Conservation (phyloP, 2,329 filamentous ascomycete species). For the Cercospora zeae-maydis region DNA sequence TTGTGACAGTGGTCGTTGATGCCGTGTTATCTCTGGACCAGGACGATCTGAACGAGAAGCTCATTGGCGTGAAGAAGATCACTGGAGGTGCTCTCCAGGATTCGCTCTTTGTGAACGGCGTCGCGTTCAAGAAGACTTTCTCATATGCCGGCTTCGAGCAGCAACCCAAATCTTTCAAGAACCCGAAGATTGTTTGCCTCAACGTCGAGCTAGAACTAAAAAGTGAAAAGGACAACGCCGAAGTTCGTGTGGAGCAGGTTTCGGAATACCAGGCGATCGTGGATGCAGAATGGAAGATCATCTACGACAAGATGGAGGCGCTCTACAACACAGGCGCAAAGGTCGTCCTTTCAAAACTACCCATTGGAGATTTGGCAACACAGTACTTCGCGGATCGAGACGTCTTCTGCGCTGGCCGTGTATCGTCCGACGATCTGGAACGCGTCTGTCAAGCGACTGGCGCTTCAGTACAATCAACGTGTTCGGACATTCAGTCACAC, state of each 20-base stretch:
- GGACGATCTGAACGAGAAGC: conserved; percentile 93
- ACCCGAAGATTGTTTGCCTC: conserved; percentile 94
- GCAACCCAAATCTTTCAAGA: conserved; percentile 90
- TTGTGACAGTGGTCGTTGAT: conserved; percentile 81
- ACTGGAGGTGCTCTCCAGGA: conserved; percentile 94
- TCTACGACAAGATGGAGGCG: conserved; percentile 98
- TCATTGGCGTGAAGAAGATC: conserved; percentile 98
- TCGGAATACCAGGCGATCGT: conserved; percentile 99
- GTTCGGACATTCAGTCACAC: conserved; percentile 87
- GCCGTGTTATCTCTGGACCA: conserved; percentile 94
- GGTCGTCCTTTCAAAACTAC: conserved; percentile 94
- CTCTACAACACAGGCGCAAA: conserved; percentile 91
- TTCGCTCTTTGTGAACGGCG: conserved; percentile 93
- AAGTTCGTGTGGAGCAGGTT: conserved; percentile 96
- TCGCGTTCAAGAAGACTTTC: conserved; percentile 99
- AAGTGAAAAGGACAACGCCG: conserved; percentile 98
- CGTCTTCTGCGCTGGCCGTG: conserved; percentile 95
- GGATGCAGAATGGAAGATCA: conserved; percentile 99
- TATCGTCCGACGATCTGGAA: conserved; percentile 87
- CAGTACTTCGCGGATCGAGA: conserved; percentile 95
- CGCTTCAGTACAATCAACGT: conserved; percentile 88
- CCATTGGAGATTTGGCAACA: conserved; percentile 94
- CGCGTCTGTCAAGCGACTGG: conserved; percentile 93
- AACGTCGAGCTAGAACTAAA: conserved; percentile 98
- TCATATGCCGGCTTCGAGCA: conserved; percentile 99